Base-by-base conservation (phyloP, 495 filamentous ascomycete species). In the Penicillium psychrofluorescens region DNA sequence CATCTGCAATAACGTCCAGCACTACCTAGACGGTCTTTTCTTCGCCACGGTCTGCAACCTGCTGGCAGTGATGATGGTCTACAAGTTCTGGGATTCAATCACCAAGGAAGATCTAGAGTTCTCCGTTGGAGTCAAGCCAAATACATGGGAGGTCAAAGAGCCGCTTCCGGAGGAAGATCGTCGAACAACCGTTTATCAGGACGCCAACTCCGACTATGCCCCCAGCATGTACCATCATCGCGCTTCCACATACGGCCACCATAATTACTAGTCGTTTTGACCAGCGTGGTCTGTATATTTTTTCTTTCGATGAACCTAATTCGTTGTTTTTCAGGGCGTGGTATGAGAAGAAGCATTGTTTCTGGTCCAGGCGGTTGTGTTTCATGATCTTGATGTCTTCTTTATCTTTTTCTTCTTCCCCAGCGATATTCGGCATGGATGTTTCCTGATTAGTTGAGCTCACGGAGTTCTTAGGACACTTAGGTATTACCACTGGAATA, bases 31-130 rank as follows among this genome's bases (percentile, higher is more conserved):
- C 58, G 92, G 91, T 0, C 68, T 97, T 31, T 95, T 99, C 67
- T 92, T 99, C 58, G 86, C 90, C 11, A 95, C 90, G 0, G 83
- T 90, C 50, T 91, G 87, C 69, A 97, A 99, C 58, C 68, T 99
- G 29, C 74, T 97, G 8, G 91, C 83, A 2, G 91, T 97, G 40
- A 99, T 99, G 92, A 99, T 99, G 92, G 84, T 97, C 9, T 99
- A 99, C 76, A 99, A 99, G 89, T 97, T 94, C 74, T 99, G 92
- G 92, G 92, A 99, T 62, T 96, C 91, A 22, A 97, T 99, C 68
- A 99, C 92, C 38, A 90, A 85, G 57, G 92, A 97, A 71, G 92
- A 99, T 61, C 80, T 99, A 44, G 92, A 99, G 63, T 99, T 99
- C 69, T 92, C 86, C 40, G 92, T 99, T 31, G 91, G 92, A 40